These are phyloP conservation scores for Blastobotrys buckinghamii DNA, from an alignment of 1,139 yeast genomes.

Conservation along the genomic window DNA sequence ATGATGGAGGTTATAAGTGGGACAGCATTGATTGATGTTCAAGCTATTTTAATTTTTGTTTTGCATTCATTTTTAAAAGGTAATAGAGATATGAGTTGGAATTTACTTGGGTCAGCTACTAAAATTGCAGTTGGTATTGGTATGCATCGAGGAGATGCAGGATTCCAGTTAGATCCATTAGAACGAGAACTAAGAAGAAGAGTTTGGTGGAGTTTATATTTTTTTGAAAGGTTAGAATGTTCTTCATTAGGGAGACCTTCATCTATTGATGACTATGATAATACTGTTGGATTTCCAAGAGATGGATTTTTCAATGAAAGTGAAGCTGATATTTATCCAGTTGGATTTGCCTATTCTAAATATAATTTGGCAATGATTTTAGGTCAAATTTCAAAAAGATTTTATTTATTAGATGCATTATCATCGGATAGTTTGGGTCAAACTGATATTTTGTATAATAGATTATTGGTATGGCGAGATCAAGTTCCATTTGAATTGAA, in stretches of 20 bases:
- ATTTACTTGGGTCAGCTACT: conserved; percentile 10
- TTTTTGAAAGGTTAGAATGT: conserved; percentile 50
- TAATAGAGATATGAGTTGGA: conserved; percentile 13
- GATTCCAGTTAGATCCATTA: conserved; percentile 22
- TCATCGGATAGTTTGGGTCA: conserved; percentile 8
- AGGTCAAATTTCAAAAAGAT: conserved; percentile 10
- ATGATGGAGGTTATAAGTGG: conserved; percentile 9
- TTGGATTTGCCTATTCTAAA: conserved; percentile 6
- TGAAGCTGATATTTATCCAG: not conserved
- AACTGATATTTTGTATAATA: conserved; percentile 9
- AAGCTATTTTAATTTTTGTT: conserved; percentile 12
- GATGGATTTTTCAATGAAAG: conserved; percentile 6
- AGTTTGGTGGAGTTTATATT: conserved; percentile 54
- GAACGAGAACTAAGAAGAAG: conserved; percentile 40
- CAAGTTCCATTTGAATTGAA: conserved; percentile 8
- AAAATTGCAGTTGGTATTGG: conserved; percentile 17
- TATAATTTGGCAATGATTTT: conserved; percentile 9
- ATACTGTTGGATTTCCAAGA: conserved; percentile 11
- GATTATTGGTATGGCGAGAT: conserved; percentile 11
- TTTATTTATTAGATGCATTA: conserved; percentile 11
- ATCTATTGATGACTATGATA: conserved; percentile 37
- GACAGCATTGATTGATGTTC: conserved; percentile 12
- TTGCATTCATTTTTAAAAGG: conserved; percentile 10
- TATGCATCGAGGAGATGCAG: conserved; percentile 21
- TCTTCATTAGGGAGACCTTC: conserved; percentile 52